phyloP scores from a whole-genome alignment of 495 filamentous ascomycete species.

The Hyphodiscus hymeniophilus region DNA sequence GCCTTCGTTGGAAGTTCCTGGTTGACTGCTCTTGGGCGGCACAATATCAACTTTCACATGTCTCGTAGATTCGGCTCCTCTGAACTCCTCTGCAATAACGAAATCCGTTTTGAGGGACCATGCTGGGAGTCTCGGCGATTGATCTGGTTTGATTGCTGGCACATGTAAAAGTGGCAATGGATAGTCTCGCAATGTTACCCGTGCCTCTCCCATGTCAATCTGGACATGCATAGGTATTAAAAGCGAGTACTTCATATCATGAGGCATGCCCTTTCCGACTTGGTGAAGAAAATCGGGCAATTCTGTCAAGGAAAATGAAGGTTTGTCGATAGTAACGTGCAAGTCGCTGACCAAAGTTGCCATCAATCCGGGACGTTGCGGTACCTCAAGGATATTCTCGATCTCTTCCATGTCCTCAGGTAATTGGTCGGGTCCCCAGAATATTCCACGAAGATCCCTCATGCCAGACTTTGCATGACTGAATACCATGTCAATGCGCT shows the following conservation, averaged over 20 bases:
- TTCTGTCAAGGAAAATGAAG: slow-evolving; percentile 75
- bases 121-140: slow-evolving; percentile 71
- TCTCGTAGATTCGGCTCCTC: slow-evolving; percentile 66
- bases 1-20: slow-evolving; percentile 38
- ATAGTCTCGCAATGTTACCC: slow-evolving; percentile 81
- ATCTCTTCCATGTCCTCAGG: slow-evolving; percentile 72
- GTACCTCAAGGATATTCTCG: slow-evolving; percentile 80
- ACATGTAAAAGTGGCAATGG: slow-evolving; percentile 89
- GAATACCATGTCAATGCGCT: slow-evolving; percentile 72
- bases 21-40: slow-evolving; percentile 45
- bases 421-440: slow-evolving; percentile 76
- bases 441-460: slow-evolving; percentile 68
- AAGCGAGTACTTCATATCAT: slow-evolving; percentile 79
- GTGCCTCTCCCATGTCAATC: slow-evolving; percentile 85
- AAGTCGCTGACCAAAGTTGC: slow-evolving; percentile 74
- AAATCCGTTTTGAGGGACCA: slow-evolving; percentile 85
- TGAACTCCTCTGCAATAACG: slow-evolving; percentile 91
- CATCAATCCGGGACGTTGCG: slow-evolving; percentile 80
- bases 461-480: slow-evolving; percentile 61
- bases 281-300: slow-evolving; percentile 75
- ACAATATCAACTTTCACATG: slow-evolving; percentile 80
- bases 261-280: slow-evolving; percentile 93
- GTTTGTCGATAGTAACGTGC: slow-evolving; percentile 81
- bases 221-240: slow-evolving; percentile 86
- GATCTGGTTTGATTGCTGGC: slow-evolving; percentile 68